These are phyloP conservation scores for Harringtonia aguacate DNA, from an alignment of 2,329 filamentous ascomycete genomes.

Conservation along the genomic window DNA sequence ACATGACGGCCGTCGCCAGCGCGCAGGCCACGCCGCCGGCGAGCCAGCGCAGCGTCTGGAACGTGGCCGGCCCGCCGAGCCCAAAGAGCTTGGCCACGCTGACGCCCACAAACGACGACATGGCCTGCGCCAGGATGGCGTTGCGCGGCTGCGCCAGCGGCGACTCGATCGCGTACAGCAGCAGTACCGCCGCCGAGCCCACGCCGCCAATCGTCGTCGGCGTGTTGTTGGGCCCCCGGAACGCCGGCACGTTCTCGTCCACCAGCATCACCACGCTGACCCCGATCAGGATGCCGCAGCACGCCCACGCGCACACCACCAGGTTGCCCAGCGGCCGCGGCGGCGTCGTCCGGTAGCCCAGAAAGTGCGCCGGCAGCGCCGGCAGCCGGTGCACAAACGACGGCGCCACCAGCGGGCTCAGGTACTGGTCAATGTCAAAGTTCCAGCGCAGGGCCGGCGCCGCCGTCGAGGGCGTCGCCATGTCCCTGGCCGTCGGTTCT, in stretches of 20 bases:
- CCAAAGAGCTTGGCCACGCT: conserved; percentile 55
- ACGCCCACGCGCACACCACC: conserved; percentile 48
- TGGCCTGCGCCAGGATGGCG: conserved; percentile 53
- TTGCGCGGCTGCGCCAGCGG: conserved; percentile 66
- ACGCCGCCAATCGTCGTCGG: conserved; percentile 61
- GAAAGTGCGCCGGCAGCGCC: conserved; percentile 52
- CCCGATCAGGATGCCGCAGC: conserved; percentile 53
- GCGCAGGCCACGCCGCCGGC: conserved; percentile 57
- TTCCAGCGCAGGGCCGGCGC: conserved; percentile 16
- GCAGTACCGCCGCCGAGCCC: conserved; percentile 65
- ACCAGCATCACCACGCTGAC: conserved; percentile 49
- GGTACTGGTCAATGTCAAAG: conserved; percentile 66
- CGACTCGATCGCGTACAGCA: conserved; percentile 61
- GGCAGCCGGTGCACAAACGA: conserved; percentile 57
- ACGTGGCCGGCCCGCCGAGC: conserved; percentile 25
- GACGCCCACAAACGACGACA: conserved; percentile 51
- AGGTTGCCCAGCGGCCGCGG: conserved; percentile 42
- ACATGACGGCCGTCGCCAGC: conserved; percentile 52
- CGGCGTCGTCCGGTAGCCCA: conserved; percentile 46
- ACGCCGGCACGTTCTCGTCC: conserved; percentile 40
- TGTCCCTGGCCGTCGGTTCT: neutral
- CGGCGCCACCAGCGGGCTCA: conserved; percentile 60
- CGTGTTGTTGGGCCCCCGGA: conserved; percentile 37
- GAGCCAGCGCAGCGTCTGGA: conserved; percentile 47
- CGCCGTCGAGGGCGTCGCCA: neutral